Conservation (phyloP, 345 rosid species). For the Adansonia digitata region DNA sequence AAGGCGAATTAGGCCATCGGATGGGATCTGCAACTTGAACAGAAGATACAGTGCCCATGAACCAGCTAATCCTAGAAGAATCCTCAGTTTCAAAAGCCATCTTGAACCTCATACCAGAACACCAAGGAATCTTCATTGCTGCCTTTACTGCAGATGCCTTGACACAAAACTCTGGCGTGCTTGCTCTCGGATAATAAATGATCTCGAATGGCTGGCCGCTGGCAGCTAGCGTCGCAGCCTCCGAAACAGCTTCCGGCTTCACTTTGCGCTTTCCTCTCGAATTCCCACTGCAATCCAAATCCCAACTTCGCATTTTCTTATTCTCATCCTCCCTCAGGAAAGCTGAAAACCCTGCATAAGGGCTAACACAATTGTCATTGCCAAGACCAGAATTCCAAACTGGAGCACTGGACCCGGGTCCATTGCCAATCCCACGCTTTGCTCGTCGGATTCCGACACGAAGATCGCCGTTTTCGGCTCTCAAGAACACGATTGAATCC, state of each 20-base stretch:
- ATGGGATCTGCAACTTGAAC: conserved; percentile 82
- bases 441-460: conserved; percentile 83
- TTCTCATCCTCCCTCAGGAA: conserved; percentile 58
- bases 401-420: conserved; percentile 28
- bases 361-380: conserved; percentile 21
- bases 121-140: conserved; percentile 81
- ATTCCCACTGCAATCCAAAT: background rate
- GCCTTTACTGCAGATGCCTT: conserved; percentile 52
- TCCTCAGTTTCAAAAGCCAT: conserved; percentile 96
- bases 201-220: conserved; percentile 66
- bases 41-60: conserved; percentile 79
- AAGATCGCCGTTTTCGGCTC: conserved; percentile 74
- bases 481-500: conserved; percentile 81
- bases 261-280: conserved; percentile 43
- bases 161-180: conserved; percentile 82
- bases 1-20: conserved; percentile 83
- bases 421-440: conserved; percentile 47
- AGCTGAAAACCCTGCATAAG: conserved; percentile 47
- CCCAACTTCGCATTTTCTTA: conserved; percentile 32
- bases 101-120: conserved; percentile 88
- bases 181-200: conserved; percentile 69
- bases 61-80: conserved; percentile 91
- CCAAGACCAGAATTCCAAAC: conserved; percentile 36
- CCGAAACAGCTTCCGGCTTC: conserved; percentile 55
- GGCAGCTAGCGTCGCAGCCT: conserved; percentile 60